phyloP scores from a whole-genome alignment of 2,329 filamentous ascomycete species.

The Colletotrichum caudatum region DNA sequence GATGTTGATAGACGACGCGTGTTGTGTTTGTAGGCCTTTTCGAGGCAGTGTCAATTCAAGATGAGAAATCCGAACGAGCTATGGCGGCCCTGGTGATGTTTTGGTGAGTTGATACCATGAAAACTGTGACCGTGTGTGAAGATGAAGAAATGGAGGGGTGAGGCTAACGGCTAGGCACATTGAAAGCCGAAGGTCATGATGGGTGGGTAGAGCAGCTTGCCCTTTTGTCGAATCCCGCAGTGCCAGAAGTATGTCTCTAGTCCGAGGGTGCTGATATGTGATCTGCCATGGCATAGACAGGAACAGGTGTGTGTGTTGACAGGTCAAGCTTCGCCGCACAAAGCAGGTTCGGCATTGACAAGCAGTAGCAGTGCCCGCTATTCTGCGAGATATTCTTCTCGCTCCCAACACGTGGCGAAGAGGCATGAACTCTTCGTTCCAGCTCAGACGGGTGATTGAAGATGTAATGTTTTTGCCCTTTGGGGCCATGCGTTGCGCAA shows the following conservation, averaged over 20 bases:
- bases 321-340: background rate
- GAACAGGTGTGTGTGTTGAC: background rate
- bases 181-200: background rate
- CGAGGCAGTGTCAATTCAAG: constrained; percentile 2
- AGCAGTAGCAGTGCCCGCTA: too few species aligned
- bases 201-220: background rate
- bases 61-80: background rate
- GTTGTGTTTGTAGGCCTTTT: background rate
- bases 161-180: too few species aligned
- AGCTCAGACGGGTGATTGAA: background rate
- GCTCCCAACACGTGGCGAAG: background rate
- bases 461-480: too few species aligned
- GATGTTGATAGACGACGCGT: background rate
- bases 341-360: background rate
- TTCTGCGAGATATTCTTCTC: background rate
- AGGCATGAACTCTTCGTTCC: background rate
- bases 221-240: too few species aligned
- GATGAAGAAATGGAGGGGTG: background rate
- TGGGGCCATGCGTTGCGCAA: too few species aligned
- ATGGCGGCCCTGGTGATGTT: background rate
- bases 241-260: background rate
- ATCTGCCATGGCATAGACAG: background rate
- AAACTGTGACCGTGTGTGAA: background rate
- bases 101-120: background rate
- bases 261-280: background rate